Evolutionary conservation across 345 rosid genomes (phyloP).

Genomic region (Euphorbia lathyris): DNA sequence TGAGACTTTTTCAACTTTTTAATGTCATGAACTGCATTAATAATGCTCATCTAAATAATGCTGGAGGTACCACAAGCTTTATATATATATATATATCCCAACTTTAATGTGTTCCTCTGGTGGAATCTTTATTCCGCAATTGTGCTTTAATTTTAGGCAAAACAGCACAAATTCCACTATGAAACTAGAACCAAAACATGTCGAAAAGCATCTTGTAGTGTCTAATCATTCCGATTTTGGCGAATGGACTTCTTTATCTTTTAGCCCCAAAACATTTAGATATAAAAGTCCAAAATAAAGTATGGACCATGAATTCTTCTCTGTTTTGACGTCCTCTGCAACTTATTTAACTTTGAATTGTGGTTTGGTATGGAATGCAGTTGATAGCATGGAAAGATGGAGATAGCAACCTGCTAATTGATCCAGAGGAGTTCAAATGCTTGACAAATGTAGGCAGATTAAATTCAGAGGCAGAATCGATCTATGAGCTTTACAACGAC

Average conservation of each 20-base stretch:
- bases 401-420: slow-evolving; percentile 55
- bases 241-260: no score
- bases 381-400: slow-evolving; percentile 84
- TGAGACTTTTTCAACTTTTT: slow-evolving; percentile 15
- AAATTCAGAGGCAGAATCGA: slow-evolving; percentile 56
- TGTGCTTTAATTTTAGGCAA: no score
- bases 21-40: background rate
- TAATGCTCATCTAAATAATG: background rate
- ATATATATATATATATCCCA: no score
- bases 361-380: slow-evolving; percentile 34
- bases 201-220: no score
- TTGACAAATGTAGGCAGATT: slow-evolving; percentile 40
- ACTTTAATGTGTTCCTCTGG: no score
- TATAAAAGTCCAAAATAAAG: no score
- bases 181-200: no score
- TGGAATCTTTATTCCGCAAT: no score
- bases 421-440: slow-evolving; percentile 53
- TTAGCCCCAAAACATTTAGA: no score
- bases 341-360: background rate
- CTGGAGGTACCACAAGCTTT: no score
- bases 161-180: no score
- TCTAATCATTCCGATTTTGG: no score
- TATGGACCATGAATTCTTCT: background rate
- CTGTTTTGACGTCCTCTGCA: background rate
- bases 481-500: slow-evolving; percentile 59